A percentile compares a stretch with the other conserved stretches of the same genome.
phyloP scores from a whole-genome alignment of 495 filamentous ascomycete species.

The Chaetomium tenue region DNA sequence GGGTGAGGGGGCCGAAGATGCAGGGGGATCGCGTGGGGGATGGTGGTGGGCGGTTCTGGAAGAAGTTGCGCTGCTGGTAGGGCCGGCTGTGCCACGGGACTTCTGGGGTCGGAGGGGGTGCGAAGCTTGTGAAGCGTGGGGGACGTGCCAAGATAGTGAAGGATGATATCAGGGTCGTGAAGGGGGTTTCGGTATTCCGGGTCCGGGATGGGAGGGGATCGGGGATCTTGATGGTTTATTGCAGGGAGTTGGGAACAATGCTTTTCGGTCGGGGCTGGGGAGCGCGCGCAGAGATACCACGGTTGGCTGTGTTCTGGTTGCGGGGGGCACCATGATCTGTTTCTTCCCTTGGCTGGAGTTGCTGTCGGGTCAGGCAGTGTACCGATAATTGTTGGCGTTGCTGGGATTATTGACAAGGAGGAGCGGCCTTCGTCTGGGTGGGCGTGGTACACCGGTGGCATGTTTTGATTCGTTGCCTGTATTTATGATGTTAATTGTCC shows the following conservation, averaged over 20 bases:
- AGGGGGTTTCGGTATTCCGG: not conserved
- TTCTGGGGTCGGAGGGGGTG: not conserved
- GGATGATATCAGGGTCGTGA: not conserved
- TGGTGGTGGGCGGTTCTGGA: conserved; percentile 45
- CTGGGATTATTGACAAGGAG: not conserved
- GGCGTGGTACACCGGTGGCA: not conserved
- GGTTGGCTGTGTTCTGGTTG: conserved; percentile 5
- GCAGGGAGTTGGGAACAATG: conserved; percentile 14
- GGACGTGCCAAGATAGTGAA: not conserved
- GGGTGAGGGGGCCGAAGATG: conserved; percentile 41
- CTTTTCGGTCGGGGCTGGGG: not conserved
- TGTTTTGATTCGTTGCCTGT: not conserved
- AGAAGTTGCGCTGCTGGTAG: conserved; percentile 52
- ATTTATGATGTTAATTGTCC: not conserved
- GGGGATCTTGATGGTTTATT: conserved; percentile 1
- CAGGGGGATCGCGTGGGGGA: conserved; percentile 36
- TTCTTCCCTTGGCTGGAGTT: conserved; percentile 1
- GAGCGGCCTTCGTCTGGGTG: not conserved
- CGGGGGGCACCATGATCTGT: not conserved
- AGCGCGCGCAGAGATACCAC: conserved; percentile 8
- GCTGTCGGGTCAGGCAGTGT: not conserved
- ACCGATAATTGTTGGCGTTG: conserved; percentile 12
- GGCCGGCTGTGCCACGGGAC: not conserved
- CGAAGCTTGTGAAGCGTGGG: not conserved
- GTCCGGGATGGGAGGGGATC: not conserved